Evolutionary conservation across 106 monocot species (phyloP).

Genomic region (Iris macrosiphon): DNA sequence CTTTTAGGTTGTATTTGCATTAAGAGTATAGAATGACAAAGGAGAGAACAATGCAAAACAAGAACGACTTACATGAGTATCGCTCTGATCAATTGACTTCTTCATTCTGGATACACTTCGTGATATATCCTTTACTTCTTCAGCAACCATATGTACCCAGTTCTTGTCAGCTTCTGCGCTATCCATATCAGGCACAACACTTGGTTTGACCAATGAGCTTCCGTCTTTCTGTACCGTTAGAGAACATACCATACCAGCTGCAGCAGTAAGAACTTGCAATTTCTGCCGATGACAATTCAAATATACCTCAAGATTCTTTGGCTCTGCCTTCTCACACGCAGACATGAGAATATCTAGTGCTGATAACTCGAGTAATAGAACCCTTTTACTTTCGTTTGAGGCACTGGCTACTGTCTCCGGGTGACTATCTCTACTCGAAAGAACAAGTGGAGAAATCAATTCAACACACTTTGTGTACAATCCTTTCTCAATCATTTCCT

Average conservation of each 20-base stretch:
- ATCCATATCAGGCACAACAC: slow-evolving; percentile 28
- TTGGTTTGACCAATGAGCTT: slow-evolving; percentile 13
- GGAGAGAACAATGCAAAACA: too few relatives aligned
- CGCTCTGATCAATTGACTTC: slow-evolving; percentile 43
- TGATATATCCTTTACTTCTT: slow-evolving; percentile 70
- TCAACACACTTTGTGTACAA: slow-evolving; percentile 55
- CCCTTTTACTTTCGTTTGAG: slow-evolving; percentile 33
- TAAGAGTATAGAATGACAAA: too few relatives aligned
- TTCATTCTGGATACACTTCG: slow-evolving; percentile 41
- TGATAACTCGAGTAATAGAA: slow-evolving; percentile 43
- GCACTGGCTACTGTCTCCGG: slow-evolving; percentile 21
- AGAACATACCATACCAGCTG: slow-evolving; percentile 55
- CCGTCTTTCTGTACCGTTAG: slow-evolving; percentile 10
- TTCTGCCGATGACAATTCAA: slow-evolving; percentile 59
- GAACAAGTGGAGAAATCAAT: slow-evolving; percentile 59
- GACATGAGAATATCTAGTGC: slow-evolving; percentile 69
- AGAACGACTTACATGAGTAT: slow-evolving; percentile 43
- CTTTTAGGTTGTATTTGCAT: too few relatives aligned
- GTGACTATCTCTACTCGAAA: slow-evolving; percentile 49
- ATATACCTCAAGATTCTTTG: slow-evolving; percentile 44
- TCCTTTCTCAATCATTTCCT: slow-evolving; percentile 61
- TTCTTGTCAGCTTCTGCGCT: slow-evolving; percentile 26
- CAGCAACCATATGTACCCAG: slow-evolving; percentile 35
- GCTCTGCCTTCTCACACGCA: slow-evolving; percentile 72
- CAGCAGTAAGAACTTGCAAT: slow-evolving; percentile 50